Percentiles rank a stretch among this genome's conserved stretches.
Evolutionary conservation across 1,139 yeast genomes (phyloP).

Genomic region (Sugiyamaella xylanicola): DNA sequence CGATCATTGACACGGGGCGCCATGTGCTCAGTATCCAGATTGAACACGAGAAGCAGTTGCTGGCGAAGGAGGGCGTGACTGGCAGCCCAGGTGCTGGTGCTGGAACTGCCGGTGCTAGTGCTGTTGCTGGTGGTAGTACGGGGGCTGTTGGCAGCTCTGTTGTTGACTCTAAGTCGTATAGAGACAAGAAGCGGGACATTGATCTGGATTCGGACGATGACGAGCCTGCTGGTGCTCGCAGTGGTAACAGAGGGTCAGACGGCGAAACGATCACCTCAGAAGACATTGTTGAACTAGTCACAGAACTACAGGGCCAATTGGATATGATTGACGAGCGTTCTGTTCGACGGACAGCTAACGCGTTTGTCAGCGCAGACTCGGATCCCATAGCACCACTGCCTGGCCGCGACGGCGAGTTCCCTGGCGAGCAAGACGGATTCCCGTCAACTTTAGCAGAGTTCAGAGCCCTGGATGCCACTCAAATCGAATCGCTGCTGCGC

Average conservation of each 20-base stretch:
- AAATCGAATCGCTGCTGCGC: constrained; percentile 57
- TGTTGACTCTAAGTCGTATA: constrained; percentile 6
- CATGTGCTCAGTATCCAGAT: constrained; percentile 72
- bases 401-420: constrained; percentile 70
- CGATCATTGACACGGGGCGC: constrained; percentile 69
- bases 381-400: constrained; percentile 58
- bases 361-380: constrained; percentile 40
- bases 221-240: constrained; percentile 13
- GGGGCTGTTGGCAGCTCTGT: not conserved
- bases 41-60: constrained; percentile 43
- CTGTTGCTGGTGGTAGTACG: constrained; percentile 6
- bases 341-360: constrained; percentile 41
- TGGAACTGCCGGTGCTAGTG: not conserved
- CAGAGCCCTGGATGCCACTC: constrained; percentile 47
- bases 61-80: constrained; percentile 6
- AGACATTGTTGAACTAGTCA: constrained; percentile 81
- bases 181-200: not conserved
- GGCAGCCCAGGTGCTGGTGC: not conserved
- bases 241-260: constrained; percentile 23
- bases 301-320: constrained; percentile 85
- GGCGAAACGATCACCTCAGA: constrained; percentile 74
- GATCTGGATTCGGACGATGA: constrained; percentile 12
- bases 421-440: constrained; percentile 45
- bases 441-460: constrained; percentile 66
- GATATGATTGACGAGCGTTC: constrained; percentile 51